Evolutionary conservation across 139 green algal species (phyloP).

Genomic region (Chlamydomonas incerta): DNA sequence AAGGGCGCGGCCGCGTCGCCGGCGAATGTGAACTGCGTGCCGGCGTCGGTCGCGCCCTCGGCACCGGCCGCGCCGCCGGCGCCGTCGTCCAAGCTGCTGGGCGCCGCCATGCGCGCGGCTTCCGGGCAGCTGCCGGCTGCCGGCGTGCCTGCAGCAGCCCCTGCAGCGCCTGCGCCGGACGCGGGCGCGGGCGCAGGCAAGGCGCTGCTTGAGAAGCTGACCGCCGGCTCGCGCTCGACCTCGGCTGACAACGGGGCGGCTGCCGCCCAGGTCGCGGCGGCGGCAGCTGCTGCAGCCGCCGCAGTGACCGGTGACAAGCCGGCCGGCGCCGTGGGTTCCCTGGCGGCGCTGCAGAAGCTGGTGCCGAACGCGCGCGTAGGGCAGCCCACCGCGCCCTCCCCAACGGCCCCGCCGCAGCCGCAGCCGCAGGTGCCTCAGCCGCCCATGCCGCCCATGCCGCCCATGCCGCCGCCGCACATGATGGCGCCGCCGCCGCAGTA

Average conservation of each 20-base stretch:
- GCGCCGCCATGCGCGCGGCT: constrained; percentile 3
- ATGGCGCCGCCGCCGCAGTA: too few relatives aligned
- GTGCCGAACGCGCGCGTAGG: constrained; percentile 25
- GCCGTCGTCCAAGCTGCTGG: constrained; percentile 27
- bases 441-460: neutral
- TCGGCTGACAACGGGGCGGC: neutral
- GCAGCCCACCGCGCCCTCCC: neutral
- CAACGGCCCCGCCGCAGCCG: neutral
- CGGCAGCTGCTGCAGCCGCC: neutral
- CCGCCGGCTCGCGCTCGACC: neutral
- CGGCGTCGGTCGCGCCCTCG: neutral
- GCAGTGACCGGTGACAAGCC: neutral
- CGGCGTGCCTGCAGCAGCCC: neutral
- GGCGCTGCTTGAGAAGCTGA: constrained; percentile 29
- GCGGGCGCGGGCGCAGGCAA: neutral
- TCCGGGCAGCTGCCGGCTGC: neutral
- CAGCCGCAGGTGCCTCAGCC: neutral
- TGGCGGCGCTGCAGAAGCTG: constrained; percentile 22
- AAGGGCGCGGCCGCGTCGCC: neutral
- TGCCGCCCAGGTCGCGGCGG: neutral
- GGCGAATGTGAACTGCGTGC: constrained; percentile 1
- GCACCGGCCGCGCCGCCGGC: constrained; percentile 4
- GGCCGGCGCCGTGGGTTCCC: neutral
- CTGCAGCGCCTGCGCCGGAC: neutral
- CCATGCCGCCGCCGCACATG: neutral